These are phyloP conservation scores for Tulasnella sp. DNA, from an alignment of 768 basidiomycete species.

Conservation along the genomic window DNA sequence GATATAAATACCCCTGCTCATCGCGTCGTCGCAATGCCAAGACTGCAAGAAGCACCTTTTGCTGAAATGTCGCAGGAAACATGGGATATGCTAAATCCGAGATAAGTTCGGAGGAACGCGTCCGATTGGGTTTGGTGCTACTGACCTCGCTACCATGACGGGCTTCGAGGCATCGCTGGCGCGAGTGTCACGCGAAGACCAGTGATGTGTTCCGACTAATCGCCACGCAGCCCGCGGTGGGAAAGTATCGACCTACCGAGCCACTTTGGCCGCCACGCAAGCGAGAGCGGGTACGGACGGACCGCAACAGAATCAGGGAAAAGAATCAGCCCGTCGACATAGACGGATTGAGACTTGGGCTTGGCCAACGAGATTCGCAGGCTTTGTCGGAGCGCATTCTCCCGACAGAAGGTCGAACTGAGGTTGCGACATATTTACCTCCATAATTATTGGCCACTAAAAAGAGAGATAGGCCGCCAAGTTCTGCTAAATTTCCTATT, in stretches of 20 bases:
- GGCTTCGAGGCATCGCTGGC: neutral
- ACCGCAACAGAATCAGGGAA: neutral
- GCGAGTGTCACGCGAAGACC: neutral
- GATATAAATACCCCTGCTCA: neutral
- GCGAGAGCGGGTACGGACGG: neutral
- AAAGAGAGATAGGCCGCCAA: too few relatives aligned
- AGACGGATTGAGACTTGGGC: too few relatives aligned
- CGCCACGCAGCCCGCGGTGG: neutral
- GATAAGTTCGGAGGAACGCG: neutral
- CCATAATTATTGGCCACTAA: too few relatives aligned
- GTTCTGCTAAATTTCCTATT: too few relatives aligned
- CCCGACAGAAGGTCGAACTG: too few relatives aligned
- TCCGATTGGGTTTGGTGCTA: neutral
- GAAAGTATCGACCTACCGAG: neutral
- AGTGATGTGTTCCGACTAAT: neutral
- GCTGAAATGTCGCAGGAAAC: slow-evolving; percentile 2
- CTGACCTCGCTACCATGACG: neutral
- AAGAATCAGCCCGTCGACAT: neutral
- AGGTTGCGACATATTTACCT: too few relatives aligned
- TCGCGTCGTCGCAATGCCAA: neutral
- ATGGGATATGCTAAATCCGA: neutral
- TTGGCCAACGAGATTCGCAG: too few relatives aligned
- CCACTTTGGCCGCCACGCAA: neutral
- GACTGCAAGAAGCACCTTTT: neutral
- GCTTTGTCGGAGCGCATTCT: too few relatives aligned